Base-by-base conservation (phyloP, 352 stramenopile species). In the Pythium brassicae region DNA sequence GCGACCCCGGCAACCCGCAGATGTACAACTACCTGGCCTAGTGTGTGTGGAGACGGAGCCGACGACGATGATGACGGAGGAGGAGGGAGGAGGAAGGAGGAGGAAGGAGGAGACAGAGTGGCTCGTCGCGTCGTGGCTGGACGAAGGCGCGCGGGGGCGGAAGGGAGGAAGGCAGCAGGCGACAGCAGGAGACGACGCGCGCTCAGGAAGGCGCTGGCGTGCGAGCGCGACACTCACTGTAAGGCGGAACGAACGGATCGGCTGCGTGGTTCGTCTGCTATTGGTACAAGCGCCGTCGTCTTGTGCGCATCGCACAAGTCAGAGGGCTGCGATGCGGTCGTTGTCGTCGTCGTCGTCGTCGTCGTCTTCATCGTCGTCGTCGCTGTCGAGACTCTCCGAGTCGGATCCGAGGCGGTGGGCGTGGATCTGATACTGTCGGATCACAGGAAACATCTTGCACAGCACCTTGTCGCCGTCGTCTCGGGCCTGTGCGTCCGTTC, bases 1-100 rank as follows among this genome's bases (percentile, higher is more conserved):
- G 87, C 52, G 83, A 95, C 59, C 72, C 84, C 7, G 72, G 52
- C 37, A 91, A 96, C 61, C 62, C 72, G 35, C 83, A 91, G 65
- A 73, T 91, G 75, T 93, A 91, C 74, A 93, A 93, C 70, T 93
- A 93, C 75, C 73, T 93, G 68, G 83, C 83, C 25, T 93, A 83
- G 22, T 39, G 45, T 7, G 32, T 37, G 32, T 4, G 29, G 4
- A 9, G 32, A 11, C 14, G 32, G 32, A 10, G 32, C n/a, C n/a
- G n/a, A n/a, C n/a, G n/a, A n/a, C n/a, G 7, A 43, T 8, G 8
- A 11, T 20, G 14, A 34, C 26, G 17, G 10, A 23, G 8, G 27
- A 14, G 4, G 22, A 37, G 37, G 22, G 25, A 44, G 29, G n/a
- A 25, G 35, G 20, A 45, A 43, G 11, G 19, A 26, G 35, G 34